These are phyloP conservation scores for Coemansia interrupta DNA, from an alignment of 192 early-diverging fungal species.

Conservation along the genomic window DNA sequence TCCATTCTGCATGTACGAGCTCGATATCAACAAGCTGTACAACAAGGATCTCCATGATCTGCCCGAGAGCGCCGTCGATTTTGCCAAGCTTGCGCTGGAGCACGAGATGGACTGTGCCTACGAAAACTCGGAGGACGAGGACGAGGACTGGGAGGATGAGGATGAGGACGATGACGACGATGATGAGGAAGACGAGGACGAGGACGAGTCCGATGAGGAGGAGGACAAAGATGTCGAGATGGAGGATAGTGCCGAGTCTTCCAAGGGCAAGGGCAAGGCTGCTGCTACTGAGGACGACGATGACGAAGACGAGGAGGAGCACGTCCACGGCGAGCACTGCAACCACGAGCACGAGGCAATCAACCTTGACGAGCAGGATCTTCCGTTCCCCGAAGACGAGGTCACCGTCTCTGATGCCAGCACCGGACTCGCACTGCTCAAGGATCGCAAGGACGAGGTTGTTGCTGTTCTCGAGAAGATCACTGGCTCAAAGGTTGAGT, in stretches of 20 bases:
- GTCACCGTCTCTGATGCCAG: slow-evolving; percentile 21
- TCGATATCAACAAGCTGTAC: slow-evolving; percentile 47
- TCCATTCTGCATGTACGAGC: slow-evolving; percentile 52
- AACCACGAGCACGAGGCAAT: slow-evolving; percentile 29
- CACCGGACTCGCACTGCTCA: slow-evolving; percentile 41
- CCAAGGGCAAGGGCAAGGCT: slow-evolving; percentile 29
- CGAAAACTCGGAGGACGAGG: slow-evolving; percentile 49
- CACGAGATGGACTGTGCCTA: slow-evolving; percentile 52
- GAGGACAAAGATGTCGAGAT: neutral
- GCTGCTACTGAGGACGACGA: slow-evolving; percentile 22
- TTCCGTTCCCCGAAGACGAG: slow-evolving; percentile 48
- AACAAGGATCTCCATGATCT: slow-evolving; percentile 40
- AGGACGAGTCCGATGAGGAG: slow-evolving; percentile 27
- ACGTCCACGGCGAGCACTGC: slow-evolving; percentile 48
- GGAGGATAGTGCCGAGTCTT: slow-evolving; percentile 3
- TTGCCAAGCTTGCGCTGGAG: slow-evolving; percentile 50
- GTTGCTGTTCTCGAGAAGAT: slow-evolving; percentile 36
- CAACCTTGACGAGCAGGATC: slow-evolving; percentile 23
- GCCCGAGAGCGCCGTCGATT: slow-evolving; percentile 36
- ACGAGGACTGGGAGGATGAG: slow-evolving; percentile 34
- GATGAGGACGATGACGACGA: slow-evolving; percentile 27
- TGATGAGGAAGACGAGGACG: slow-evolving; percentile 31
- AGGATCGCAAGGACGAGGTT: slow-evolving; percentile 35
- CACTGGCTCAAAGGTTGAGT: slow-evolving; percentile 38
- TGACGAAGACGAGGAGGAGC: slow-evolving; percentile 33